phyloP scores from a whole-genome alignment of 805 yeast genomes.

The Tetrapisispora nanseiensis region DNA sequence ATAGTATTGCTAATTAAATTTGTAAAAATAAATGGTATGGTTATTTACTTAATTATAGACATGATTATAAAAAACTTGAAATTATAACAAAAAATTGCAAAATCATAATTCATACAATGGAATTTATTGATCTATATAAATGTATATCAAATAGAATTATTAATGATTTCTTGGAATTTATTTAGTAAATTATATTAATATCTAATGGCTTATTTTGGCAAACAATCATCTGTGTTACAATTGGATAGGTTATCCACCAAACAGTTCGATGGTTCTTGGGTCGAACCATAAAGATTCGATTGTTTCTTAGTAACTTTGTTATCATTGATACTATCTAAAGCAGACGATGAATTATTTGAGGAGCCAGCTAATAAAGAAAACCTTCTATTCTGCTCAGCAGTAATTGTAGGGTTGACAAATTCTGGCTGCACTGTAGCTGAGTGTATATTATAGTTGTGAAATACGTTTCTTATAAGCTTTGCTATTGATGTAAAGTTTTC shows the following conservation, averaged over 20 bases:
- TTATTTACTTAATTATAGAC: no score
- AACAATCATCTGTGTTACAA: slow-evolving; percentile 40
- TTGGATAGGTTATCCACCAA: slow-evolving; percentile 44
- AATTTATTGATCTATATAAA: no score
- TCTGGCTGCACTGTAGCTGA: slow-evolving; percentile 97
- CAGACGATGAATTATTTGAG: background rate
- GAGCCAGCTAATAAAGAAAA: slow-evolving; percentile 25
- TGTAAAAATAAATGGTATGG: no score
- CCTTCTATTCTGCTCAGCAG: slow-evolving; percentile 27
- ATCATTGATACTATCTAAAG: background rate
- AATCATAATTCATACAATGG: no score
- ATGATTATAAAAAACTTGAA: no score
- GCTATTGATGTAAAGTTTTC: slow-evolving; percentile 63
- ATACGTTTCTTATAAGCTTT: slow-evolving; percentile 60
- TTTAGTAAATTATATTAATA: background rate
- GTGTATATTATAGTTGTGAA: slow-evolving; percentile 80
- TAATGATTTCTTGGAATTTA: no score
- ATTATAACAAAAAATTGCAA: no score
- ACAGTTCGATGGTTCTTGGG: slow-evolving; percentile 32
- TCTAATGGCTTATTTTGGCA: slow-evolving; percentile 12
- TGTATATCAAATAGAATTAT: no score
- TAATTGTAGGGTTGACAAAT: slow-evolving; percentile 37
- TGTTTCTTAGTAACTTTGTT: background rate
- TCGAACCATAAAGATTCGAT: slow-evolving; percentile 24
- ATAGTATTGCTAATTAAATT: no score